Conservation (phyloP, 2,329 filamentous ascomycete species). For the Escovopsis sp. region DNA sequence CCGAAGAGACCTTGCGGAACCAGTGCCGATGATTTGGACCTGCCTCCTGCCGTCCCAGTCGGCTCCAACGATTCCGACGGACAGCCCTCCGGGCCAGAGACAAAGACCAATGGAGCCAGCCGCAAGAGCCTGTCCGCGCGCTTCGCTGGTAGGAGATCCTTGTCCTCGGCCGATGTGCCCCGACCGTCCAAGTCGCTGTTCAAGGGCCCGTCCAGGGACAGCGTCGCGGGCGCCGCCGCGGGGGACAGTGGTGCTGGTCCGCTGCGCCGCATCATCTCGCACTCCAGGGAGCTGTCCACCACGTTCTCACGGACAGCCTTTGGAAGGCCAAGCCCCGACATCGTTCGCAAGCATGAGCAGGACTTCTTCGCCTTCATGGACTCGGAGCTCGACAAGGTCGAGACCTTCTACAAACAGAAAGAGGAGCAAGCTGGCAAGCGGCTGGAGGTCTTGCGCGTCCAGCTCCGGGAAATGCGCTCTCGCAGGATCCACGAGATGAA, state of each 20-base stretch:
- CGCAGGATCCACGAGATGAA: conserved; percentile 59
- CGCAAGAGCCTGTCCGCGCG: conserved; percentile 11
- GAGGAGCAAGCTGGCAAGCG: conserved; percentile 71
- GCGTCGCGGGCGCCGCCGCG: not conserved
- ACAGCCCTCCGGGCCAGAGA: not conserved
- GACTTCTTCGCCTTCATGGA: conserved; percentile 84
- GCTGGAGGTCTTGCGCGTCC: conserved; percentile 55
- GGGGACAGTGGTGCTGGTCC: conserved; percentile 13
- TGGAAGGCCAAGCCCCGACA: conserved; percentile 28
- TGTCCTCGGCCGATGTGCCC: not conserved
- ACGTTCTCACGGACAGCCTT: conserved; percentile 8
- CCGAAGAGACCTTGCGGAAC: conserved; percentile 4
- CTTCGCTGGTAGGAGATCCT: conserved; percentile 3
- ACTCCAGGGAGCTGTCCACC: conserved; percentile 5
- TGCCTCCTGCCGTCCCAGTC: conserved; percentile 40
- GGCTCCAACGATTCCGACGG: conserved; percentile 15
- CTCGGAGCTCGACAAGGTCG: conserved; percentile 75
- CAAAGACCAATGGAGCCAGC: conserved; percentile 7
- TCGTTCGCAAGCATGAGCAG: conserved; percentile 57
- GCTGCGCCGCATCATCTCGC: conserved; percentile 21
- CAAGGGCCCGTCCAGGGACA: conserved; percentile 3
- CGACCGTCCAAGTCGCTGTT: conserved; percentile 5
- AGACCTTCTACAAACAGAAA: conserved; percentile 75
- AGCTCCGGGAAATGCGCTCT: conserved; percentile 87
- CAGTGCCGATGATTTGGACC: conserved; percentile 26